Evolutionary conservation across 176 grass and related monocot genomes (phyloP), one percentile per base, ranked within the genome.

Genomic region (Musa itinerans): DNA sequence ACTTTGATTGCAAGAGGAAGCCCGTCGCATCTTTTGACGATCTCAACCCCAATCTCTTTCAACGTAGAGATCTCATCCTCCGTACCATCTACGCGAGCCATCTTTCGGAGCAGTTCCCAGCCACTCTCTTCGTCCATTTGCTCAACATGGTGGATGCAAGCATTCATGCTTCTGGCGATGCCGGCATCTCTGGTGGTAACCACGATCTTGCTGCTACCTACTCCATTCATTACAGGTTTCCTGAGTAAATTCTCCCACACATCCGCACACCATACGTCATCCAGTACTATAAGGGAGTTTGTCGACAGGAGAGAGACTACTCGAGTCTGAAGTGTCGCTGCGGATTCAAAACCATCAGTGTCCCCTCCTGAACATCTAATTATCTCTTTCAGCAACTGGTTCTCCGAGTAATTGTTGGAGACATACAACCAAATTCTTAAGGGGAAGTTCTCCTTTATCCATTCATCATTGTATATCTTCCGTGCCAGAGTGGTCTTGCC

Each of bases 401-500:
- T 78, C 53, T 96, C 89, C 0, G 85, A 86, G 24, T 87, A 76
- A 76, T 87, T 80, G 58, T 86, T 83, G 0, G 85, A 78, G 73
- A 87, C 74, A 25, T 75, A 82, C 13, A 92, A 71, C 92, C 92
- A 96, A 53, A 80, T 73, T 24, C 89, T 53, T 25, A 86, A 85
- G 0, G 86, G 80, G 77, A 96, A 96, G 53, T 73, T 92, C 29
- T 92, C 85, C 0, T 77, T 53, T 67, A 92, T 87, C 65, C 78
- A 83, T 49, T 82, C 83, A 3, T 96, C 75, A 19, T 83, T 58
- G 65, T 86, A 96, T 79, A 96, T 85, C 77, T 62, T 84, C 73
- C 74, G 82, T 65, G 87, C 89, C 83, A 96, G 89, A 0, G 80
- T 87, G 0, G 89, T 96, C 89, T 96, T 96, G 63, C 89, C 89